These are phyloP conservation scores for Phaeophleospora eucalypticola DNA, from an alignment of 2,329 filamentous ascomycete genomes.

Conservation along the genomic window DNA sequence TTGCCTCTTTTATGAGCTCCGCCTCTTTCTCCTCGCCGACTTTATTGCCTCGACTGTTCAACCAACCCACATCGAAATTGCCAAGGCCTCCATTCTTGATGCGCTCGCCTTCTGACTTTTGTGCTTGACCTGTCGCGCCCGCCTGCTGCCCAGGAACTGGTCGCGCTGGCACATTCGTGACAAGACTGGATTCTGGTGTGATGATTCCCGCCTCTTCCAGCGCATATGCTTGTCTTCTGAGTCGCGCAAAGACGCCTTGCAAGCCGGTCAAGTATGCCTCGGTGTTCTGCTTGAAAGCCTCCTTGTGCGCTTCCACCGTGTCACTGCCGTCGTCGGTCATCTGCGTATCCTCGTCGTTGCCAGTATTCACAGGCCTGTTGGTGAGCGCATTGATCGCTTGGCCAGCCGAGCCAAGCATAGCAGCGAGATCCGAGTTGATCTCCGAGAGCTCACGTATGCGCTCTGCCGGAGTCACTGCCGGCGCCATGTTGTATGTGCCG, in stretches of 20 bases:
- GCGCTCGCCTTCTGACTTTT: constrained; percentile 22
- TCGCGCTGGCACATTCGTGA: constrained; percentile 3
- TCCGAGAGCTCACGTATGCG: constrained; percentile 76
- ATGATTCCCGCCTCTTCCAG: constrained; percentile 79
- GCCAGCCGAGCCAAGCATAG: constrained; percentile 56
- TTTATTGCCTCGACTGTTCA: constrained; percentile 80
- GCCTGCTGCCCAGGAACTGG: constrained; percentile 8
- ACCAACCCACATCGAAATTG: constrained; percentile 75
- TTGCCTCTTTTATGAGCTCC: constrained; percentile 67
- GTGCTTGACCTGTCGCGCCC: constrained; percentile 3
- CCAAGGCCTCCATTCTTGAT: constrained; percentile 46
- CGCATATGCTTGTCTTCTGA: constrained; percentile 72
- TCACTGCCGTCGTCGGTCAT: constrained; percentile 40
- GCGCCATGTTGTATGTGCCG: constrained; percentile 7
- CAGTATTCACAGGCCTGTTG: constrained; percentile 39
- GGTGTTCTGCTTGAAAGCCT: constrained; percentile 54
- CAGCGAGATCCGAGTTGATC: constrained; percentile 62
- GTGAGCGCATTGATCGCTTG: constrained; percentile 62
- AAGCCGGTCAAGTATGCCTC: constrained; percentile 66
- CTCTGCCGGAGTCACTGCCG: constrained; percentile 62
- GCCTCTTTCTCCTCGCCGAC: constrained; percentile 79
- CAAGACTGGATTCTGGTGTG: constrained; percentile 37
- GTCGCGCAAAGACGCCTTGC: constrained; percentile 67
- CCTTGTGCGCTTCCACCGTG: constrained; percentile 50
- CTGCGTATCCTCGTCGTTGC: constrained; percentile 26